Base-by-base conservation (phyloP, 257 asterid species). In the Solanum paucissectum region DNA sequence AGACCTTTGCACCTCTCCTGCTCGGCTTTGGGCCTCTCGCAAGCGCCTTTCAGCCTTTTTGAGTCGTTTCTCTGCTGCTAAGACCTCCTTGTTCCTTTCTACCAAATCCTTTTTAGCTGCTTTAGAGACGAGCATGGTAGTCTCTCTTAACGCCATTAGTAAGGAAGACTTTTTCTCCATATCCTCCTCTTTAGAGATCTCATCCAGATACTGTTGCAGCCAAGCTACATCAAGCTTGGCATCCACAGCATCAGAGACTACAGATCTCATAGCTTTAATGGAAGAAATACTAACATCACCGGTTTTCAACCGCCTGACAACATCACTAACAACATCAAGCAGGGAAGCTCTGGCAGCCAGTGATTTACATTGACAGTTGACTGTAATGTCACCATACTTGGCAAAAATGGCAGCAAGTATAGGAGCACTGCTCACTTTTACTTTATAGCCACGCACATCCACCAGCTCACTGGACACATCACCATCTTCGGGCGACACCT, bases 371-470 rank as follows among this genome's bases (percentile, higher is more conserved):
- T 36, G 62, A 86, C 93, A 92, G 52, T 72, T 87, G 66, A 86
- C 88, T 32, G 91, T 52, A 52, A 91, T 91, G 85, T 92, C 94
- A 27, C 93, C 91, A 14, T 92, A 87, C 88, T 92, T 90, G 36
- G 89, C 84, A 49, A 91, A 88, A 86, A 92, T 88, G 87, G 90
- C 90, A 89, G 66, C 88, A 37, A 92, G 92, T 66, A 83, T 14
- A 3, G 92, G 86, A 87, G 90, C 91, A 32, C 32, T 69, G 49
- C 88, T 76, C 81, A 68, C 5, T 87, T 90, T 92, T 87, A 92
- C 90, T 84, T 86, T 88, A 91, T 91, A 91, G 87, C 94, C 94
- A 38, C 71, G 64, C 69, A 92, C 86, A 75, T 86, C 37, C 86
- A 83, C 87, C 64, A 85, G 52, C 27, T 72, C 84, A 21, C 87